Percentiles rank a stretch among this genome's conserved stretches.
These are phyloP conservation scores for Otatea glauca DNA, from an alignment of 176 grass and related monocot species.

Conservation along the genomic window DNA sequence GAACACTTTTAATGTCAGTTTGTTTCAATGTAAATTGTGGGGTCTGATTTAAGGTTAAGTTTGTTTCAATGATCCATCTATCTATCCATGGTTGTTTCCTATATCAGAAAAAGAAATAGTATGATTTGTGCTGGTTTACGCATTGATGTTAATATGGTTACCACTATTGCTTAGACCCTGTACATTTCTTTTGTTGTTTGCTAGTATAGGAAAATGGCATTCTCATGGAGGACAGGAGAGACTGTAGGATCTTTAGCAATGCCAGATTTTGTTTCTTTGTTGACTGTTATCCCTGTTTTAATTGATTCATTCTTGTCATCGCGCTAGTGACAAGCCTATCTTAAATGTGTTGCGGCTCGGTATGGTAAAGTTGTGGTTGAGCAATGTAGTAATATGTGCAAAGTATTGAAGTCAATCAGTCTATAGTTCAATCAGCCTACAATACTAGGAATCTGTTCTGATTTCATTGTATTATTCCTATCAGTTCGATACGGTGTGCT, in stretches of 20 bases:
- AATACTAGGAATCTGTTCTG: background rate
- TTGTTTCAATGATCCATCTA: background rate
- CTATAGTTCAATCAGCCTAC: background rate
- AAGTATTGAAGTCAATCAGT: background rate
- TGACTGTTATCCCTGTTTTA: background rate
- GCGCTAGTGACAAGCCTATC: background rate
- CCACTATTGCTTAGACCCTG: background rate
- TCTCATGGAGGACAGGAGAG: background rate
- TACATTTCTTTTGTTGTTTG: background rate
- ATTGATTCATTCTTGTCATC: background rate
- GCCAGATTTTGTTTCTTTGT: background rate
- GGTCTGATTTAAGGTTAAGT: background rate
- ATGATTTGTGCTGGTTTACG: background rate
- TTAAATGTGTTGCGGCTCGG: background rate
- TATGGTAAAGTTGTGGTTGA: background rate
- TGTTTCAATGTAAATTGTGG: constrained; percentile 39
- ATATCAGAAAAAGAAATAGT: background rate
- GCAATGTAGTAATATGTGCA: background rate
- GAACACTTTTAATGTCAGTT: no score
- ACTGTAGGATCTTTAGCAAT: no score
- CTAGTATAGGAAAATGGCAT: background rate
- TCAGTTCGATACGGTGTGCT: background rate
- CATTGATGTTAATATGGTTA: background rate
- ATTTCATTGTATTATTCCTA: background rate
- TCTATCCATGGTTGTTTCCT: background rate